These are phyloP conservation scores for Saturnispora sanitii DNA, from an alignment of 805 yeast genomes.

Conservation along the genomic window DNA sequence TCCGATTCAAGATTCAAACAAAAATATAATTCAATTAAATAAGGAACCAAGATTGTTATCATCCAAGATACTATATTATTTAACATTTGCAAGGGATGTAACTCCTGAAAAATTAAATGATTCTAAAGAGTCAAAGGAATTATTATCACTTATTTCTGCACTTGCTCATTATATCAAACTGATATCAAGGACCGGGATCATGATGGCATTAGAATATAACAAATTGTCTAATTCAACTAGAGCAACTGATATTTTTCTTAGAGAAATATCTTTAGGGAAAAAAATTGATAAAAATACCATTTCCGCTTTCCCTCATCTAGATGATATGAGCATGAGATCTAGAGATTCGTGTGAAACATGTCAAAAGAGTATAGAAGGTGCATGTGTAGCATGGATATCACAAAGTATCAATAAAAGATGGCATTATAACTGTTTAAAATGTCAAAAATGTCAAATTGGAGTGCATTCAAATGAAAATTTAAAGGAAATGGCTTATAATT, in stretches of 20 bases:
- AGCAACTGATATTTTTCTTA: constrained; percentile 56
- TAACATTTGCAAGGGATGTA: constrained; percentile 69
- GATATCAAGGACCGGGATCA: constrained; percentile 69
- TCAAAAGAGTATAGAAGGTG: constrained; percentile 69
- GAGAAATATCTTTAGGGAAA: constrained; percentile 32
- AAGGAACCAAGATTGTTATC: constrained; percentile 79
- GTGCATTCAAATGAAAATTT: constrained; percentile 14
- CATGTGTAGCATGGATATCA: constrained; percentile 58
- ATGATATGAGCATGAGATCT: constrained; percentile 40
- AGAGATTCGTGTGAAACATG: constrained; percentile 74
- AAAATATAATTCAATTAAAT: constrained; percentile 20
- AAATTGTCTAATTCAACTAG: constrained; percentile 44
- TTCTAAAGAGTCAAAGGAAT: constrained; percentile 43
- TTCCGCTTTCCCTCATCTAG: constrained; percentile 2
- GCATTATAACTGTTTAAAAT: constrained; percentile 70
- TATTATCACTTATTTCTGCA: constrained; percentile 77
- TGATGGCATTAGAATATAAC: constrained; percentile 63
- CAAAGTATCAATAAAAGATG: constrained; percentile 58
- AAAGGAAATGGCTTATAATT: constrained; percentile 38
- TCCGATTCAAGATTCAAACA: background rate
- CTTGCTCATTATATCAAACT: constrained; percentile 88
- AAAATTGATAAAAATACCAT: background rate
- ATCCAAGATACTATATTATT: constrained; percentile 81
- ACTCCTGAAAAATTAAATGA: constrained; percentile 26
- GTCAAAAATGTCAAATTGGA: constrained; percentile 45